Base-by-base conservation (phyloP, 2,329 filamentous ascomycete species). In the Colletotrichum destructivum region DNA sequence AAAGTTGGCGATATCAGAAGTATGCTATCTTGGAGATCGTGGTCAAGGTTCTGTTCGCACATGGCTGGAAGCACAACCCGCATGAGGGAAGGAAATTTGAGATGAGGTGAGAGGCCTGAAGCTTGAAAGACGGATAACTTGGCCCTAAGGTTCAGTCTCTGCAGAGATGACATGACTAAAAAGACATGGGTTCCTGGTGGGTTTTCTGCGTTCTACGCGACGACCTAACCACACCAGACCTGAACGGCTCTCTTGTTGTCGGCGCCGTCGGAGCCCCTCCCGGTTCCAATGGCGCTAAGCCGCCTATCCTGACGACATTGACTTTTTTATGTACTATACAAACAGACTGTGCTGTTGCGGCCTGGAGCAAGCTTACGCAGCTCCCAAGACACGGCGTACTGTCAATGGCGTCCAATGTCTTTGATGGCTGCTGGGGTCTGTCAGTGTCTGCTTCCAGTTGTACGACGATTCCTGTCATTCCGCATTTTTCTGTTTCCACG, bases 291-390 rank as follows among this genome's bases (percentile, higher is more conserved):
- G 65, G 63, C 73, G 67, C 67, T 64, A 73, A 60, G 18, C 47
- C 44, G 60, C 3, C 54, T 61, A 44, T 71, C 55, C 71, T 74
- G 73, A 74, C 73, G 73, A 74, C 73, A 74, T 74, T 61, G 71
- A 74, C 35, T 71, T 74, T 62, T 62, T 54, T 1, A 2, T 35
- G 31, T 9, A 11, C 31, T 35, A 35, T 11, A 35, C 31, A 8
- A 35, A 9, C 9, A 35, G 8, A 35, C 8, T 42, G 18, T 26
- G 51, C 51, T 62, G 47, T 44, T 49, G 49, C 47, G 16, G 40
- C 57, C 61, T 55, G 62, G 61, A n/a, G 40, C 66, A 61, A 42
- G 46, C 65, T 69, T 64, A 69, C 69, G 69, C 69, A 72, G 47
- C 65, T 69, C 54, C 65, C 69, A 69, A 72, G 65, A 72, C 69